Conservation (phyloP, 2,329 filamentous ascomycete genomes). For the Trichophyton rubrum region DNA sequence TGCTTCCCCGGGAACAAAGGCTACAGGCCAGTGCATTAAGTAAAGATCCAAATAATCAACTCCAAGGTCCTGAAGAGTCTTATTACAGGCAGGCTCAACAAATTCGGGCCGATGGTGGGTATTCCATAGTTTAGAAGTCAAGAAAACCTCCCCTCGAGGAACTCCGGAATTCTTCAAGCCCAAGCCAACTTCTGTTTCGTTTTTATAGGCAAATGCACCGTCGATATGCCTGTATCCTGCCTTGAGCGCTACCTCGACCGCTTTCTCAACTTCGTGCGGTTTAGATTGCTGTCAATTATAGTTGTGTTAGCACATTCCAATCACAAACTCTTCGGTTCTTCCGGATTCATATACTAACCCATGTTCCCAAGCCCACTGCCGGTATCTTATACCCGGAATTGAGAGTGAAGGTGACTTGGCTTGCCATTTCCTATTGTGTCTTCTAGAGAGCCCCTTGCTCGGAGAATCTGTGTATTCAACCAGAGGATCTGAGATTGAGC, state of each 20-base stretch:
- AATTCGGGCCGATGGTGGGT: constrained; percentile 53
- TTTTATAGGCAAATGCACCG: constrained; percentile 27
- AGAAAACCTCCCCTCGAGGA: constrained; percentile 67
- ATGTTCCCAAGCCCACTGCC: constrained; percentile 45
- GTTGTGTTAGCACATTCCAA: constrained; percentile 5
- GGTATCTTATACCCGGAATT: constrained; percentile 54
- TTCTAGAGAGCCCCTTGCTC: background rate
- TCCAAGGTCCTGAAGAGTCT: constrained; percentile 59
- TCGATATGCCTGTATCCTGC: constrained; percentile 22
- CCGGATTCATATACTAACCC: constrained; percentile 24
- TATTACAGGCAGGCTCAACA: constrained; percentile 56
- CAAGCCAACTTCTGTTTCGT: constrained; percentile 71
- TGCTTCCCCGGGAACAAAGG: constrained; percentile 7
- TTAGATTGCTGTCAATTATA: constrained; percentile 54
- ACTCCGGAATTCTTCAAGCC: constrained; percentile 64
- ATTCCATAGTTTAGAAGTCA: constrained; percentile 77
- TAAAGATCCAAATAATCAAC: constrained; percentile 73
- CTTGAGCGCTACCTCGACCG: constrained; percentile 35
- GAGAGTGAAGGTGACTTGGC: constrained; percentile 40
- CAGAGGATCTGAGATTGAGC: background rate
- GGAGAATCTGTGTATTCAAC: background rate
- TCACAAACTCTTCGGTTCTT: background rate
- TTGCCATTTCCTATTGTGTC: background rate
- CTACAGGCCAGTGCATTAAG: constrained; percentile 72
- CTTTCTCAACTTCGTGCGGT: constrained; percentile 45